These are phyloP conservation scores for Gossypium australe DNA, from an alignment of 345 rosid species.

Conservation along the genomic window DNA sequence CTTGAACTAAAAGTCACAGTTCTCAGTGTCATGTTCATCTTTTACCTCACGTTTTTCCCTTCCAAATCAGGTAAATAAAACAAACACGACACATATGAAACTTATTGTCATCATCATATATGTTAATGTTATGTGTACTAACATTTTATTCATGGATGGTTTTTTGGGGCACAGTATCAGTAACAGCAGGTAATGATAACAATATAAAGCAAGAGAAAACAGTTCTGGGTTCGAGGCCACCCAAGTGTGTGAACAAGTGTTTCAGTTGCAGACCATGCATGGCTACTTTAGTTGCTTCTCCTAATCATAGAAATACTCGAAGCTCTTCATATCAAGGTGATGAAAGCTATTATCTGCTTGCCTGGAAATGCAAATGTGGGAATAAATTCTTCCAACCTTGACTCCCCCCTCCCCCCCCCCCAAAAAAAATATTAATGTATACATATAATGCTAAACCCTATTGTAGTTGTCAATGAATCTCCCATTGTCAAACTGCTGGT, in stretches of 20 bases:
- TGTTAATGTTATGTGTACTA: too few species aligned
- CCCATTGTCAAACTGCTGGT: too few species aligned
- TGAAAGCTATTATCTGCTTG: conserved; percentile 31
- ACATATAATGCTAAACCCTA: too few species aligned
- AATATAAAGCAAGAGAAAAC: conserved; percentile 14
- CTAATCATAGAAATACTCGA: conserved; percentile 15
- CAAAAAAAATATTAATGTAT: too few species aligned
- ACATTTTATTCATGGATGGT: background rate
- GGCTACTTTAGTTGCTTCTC: conserved; percentile 34
- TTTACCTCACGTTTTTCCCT: conserved; percentile 13
- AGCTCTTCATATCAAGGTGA: conserved; percentile 13
- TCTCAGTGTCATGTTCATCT: conserved; percentile 18
- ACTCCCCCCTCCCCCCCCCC: background rate
- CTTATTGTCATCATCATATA: background rate
- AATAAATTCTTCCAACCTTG: conserved; percentile 30
- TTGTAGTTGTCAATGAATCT: too few species aligned
- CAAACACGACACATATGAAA: background rate
- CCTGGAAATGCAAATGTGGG: conserved; percentile 44
- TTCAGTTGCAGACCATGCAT: conserved; percentile 36
- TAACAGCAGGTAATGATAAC: background rate
- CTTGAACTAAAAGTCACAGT: conserved; percentile 12
- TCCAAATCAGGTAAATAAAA: conserved; percentile 26
- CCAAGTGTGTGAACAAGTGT: conserved; percentile 33
- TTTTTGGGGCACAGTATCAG: conserved; percentile 8
- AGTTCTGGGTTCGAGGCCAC: conserved; percentile 40